Base-by-base conservation (phyloP, 176 grass and related monocot genomes). In the Chrysopogon serrulatus region DNA sequence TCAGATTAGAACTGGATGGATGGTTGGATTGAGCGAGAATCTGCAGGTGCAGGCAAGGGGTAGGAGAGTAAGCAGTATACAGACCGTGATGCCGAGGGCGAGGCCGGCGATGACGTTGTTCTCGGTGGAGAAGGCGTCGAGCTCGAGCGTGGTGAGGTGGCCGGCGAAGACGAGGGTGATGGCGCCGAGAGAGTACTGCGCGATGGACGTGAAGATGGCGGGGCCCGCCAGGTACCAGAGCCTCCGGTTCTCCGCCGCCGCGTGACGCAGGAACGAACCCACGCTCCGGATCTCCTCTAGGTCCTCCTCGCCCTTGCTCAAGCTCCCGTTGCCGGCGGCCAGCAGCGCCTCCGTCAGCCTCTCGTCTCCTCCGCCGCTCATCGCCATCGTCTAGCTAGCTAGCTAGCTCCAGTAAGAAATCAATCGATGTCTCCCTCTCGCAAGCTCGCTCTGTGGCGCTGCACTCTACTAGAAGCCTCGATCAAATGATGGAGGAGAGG, bases 81-180 rank as follows among this genome's bases (percentile, higher is more conserved):
- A 14, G 73, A 95, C 83, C 90, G 90, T 94, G 83, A 97, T 86
- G 8, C 92, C 90, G 19, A 92, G 85, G 23, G 92, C 95, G 39
- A 97, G 95, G 11, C 92, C 95, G 13, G 92, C 90, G 74, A 94
- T 91, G 65, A 97, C 90, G 73, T 79, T 87, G 88, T 94, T 97
- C 84, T 94, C 92, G 19, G 92, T 97, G 47, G 95, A 97, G 82
- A 94, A 68, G 44, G 90, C 92, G n/a, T 97, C 95, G 35, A 97
- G 90, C 81, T 97, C 95, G 57, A 97, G 92, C 15, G 92, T 97
- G 21, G 84, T 92, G 28, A 97, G 90, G 73, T 97, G 95, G 41
- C 95, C 95, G 33, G 92, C 95, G 47, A 92, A 85, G 54, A 94
- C 80, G 60, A 86, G 90, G 13, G 92, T 92, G 30, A 83, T 36